phyloP scores from a whole-genome alignment of 2,329 filamentous ascomycete species.

The Claviceps sp. region DNA sequence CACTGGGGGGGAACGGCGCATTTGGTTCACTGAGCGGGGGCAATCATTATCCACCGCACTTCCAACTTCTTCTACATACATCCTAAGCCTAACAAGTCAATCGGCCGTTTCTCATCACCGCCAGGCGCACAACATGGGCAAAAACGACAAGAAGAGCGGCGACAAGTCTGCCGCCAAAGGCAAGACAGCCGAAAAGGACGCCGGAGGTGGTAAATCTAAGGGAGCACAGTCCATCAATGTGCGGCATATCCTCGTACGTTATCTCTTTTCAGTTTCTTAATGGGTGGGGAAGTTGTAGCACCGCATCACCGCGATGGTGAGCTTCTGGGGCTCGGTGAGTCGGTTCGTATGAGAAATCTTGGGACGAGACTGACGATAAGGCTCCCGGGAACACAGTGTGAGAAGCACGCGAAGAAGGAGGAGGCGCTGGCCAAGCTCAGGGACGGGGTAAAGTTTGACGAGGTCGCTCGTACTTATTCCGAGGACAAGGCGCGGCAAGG shows the following conservation, averaged over 20 bases:
- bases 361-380: not conserved
- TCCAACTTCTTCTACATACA: too few species aligned
- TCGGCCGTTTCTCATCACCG: not conserved
- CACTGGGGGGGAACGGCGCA: too few species aligned
- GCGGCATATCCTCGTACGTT: conserved; percentile 52
- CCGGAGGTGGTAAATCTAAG: conserved; percentile 25
- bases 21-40: too few species aligned
- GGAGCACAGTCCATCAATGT: conserved; percentile 60
- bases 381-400: conserved; percentile 35
- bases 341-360: not conserved
- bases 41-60: too few species aligned
- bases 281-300: not conserved
- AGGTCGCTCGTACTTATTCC: conserved; percentile 57
- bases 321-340: not conserved
- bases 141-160: not conserved
- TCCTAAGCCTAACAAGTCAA: too few species aligned
- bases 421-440: conserved; percentile 57
- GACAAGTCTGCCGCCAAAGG: not conserved
- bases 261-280: not conserved
- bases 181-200: conserved; percentile 16
- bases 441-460: conserved; percentile 57
- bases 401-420: conserved; percentile 67
- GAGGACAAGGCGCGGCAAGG: conserved; percentile 65
- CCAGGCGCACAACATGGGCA: not conserved
- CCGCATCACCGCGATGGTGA: not conserved